These are phyloP conservation scores for Pisolithus tinctorius DNA, from an alignment of 768 basidiomycete species.

Conservation along the genomic window DNA sequence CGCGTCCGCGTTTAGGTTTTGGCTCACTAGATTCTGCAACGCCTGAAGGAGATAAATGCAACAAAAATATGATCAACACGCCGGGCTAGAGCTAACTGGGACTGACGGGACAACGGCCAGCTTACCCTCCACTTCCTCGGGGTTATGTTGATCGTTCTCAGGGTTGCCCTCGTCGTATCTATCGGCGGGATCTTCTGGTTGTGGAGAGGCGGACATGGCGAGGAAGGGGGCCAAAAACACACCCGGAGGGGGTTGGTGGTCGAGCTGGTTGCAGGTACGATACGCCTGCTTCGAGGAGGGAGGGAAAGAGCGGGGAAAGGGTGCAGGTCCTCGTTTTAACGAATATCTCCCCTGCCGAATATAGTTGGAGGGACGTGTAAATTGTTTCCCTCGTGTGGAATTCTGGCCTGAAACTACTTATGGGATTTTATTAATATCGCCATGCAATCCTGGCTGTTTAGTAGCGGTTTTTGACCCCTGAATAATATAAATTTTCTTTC, in stretches of 20 bases:
- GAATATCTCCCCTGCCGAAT: slow-evolving; percentile 61
- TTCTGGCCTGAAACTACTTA: slow-evolving; percentile 41
- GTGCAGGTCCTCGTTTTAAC: slow-evolving; percentile 67
- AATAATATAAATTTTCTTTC: slow-evolving; percentile 20
- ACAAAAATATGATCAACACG: slow-evolving; percentile 12
- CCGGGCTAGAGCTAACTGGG: slow-evolving; percentile 8
- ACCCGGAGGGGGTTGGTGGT: slow-evolving; percentile 18
- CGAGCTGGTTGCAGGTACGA: slow-evolving; percentile 12
- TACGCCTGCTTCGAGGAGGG: slow-evolving; percentile 33
- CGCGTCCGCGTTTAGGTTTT: slow-evolving; percentile 67
- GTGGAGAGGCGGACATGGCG: slow-evolving; percentile 58
- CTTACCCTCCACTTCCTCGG: slow-evolving; percentile 27
- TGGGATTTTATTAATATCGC: slow-evolving; percentile 50
- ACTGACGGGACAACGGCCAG: slow-evolving; percentile 6
- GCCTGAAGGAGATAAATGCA: slow-evolving; percentile 26
- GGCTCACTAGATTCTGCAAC: slow-evolving; percentile 33
- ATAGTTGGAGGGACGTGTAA: slow-evolving; percentile 52
- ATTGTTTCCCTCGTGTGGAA: slow-evolving; percentile 65
- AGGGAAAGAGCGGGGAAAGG: slow-evolving; percentile 50
- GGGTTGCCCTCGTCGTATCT: slow-evolving; percentile 56
- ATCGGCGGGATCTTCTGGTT: slow-evolving; percentile 48
- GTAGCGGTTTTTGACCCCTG: slow-evolving; percentile 16
- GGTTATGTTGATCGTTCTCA: slow-evolving; percentile 38
- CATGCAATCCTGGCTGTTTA: slow-evolving; percentile 40
- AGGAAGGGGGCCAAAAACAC: slow-evolving; percentile 14